Evolutionary conservation across 2,329 filamentous ascomycete genomes (phyloP).

Genomic region (Periglandula ipomoeae): DNA sequence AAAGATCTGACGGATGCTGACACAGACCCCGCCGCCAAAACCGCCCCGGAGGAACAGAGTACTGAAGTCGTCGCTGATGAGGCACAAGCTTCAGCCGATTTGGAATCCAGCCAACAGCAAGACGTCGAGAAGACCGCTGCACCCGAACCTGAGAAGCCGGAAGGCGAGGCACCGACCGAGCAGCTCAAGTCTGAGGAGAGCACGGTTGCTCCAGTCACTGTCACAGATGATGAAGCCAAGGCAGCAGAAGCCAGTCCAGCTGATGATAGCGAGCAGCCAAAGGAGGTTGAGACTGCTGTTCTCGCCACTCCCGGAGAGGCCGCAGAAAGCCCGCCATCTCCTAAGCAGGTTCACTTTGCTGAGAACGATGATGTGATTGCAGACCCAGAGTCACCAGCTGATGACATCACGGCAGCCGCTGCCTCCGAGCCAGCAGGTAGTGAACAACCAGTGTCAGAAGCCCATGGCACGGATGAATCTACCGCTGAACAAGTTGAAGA

Average conservation of each 20-base stretch:
- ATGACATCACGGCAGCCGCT: background rate
- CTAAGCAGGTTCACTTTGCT: constrained; percentile 10
- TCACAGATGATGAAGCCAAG: background rate
- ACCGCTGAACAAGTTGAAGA: constrained; percentile 1
- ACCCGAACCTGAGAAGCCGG: background rate
- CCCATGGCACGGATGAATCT: background rate
- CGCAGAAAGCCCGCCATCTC: background rate
- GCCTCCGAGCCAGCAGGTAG: background rate
- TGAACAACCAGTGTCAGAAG: background rate
- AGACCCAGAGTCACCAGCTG: background rate
- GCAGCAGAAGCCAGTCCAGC: too few species aligned
- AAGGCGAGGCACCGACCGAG: background rate
- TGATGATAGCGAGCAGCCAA: background rate
- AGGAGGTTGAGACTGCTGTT: background rate
- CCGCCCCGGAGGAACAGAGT: background rate
- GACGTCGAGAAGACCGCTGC: background rate
- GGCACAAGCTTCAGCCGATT: background rate
- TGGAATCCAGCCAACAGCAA: background rate
- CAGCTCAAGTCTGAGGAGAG: background rate
- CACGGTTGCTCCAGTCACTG: background rate
- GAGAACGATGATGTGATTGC: constrained; percentile 6
- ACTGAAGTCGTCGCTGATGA: background rate
- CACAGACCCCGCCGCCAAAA: background rate
- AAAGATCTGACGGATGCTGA: background rate
- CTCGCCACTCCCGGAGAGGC: background rate